Evolutionary conservation across 2,329 filamentous ascomycete species (phyloP).

Genomic region (Dryadomyces quercivorus): DNA sequence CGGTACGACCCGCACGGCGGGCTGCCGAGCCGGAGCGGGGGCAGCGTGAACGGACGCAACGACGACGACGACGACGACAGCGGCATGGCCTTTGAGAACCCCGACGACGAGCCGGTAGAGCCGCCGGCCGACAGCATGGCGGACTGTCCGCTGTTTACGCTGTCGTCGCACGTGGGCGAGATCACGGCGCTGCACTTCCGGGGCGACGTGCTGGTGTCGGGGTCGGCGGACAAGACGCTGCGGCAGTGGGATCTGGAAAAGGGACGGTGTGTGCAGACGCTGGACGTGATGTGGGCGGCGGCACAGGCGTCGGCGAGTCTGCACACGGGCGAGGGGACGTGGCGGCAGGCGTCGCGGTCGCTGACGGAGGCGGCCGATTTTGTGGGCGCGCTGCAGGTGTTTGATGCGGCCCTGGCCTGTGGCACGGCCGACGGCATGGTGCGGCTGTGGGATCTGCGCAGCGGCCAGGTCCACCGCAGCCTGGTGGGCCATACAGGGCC

Average conservation of each 20-base stretch:
- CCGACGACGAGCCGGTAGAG: constrained; percentile 55
- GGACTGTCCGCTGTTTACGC: constrained; percentile 78
- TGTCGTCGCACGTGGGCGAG: constrained; percentile 85
- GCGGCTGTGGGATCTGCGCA: constrained; percentile 87
- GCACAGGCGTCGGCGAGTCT: constrained; percentile 71
- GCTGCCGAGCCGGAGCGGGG: constrained; percentile 43
- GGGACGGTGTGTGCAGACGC: constrained; percentile 91
- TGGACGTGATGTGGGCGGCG: constrained; percentile 96
- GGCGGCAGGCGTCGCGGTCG: constrained; percentile 60
- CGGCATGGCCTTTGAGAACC: constrained; percentile 60
- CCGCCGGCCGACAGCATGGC: constrained; percentile 70
- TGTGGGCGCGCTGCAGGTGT: constrained; percentile 87
- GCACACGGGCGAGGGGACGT: constrained; percentile 42
- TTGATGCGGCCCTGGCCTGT: constrained; percentile 88
- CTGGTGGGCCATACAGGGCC: constrained; percentile 91
- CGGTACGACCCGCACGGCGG: constrained; percentile 64
- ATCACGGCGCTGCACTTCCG: constrained; percentile 88
- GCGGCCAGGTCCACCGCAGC: constrained; percentile 92
- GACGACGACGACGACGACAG: constrained; percentile 44
- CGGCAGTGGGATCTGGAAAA: constrained; percentile 96
- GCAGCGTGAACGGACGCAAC: constrained; percentile 38
- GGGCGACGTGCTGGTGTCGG: constrained; percentile 82
- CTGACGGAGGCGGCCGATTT: constrained; percentile 80
- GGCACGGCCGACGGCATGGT: constrained; percentile 98
- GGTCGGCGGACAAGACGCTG: constrained; percentile 92